Conservation (phyloP, 345 rosid genomes). For the Eucalyptus cladocalyx region DNA sequence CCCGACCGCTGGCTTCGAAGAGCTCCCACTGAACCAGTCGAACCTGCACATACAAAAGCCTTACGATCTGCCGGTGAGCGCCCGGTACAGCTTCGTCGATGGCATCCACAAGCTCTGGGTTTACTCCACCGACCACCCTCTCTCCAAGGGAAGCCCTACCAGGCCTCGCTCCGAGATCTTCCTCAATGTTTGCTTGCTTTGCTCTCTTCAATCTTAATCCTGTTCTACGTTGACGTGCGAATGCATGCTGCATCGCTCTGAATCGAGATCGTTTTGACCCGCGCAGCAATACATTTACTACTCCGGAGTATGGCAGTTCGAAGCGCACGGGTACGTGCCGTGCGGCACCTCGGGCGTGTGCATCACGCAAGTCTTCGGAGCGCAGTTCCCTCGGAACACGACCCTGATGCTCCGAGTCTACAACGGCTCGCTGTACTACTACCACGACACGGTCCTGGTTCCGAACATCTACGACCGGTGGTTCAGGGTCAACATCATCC, state of each 20-base stretch:
- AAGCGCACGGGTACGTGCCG: constrained; percentile 20
- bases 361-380: constrained; percentile 24
- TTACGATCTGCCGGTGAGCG: background rate
- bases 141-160: background rate
- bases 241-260: background rate
- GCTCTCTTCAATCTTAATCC: background rate
- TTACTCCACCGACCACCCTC: constrained; percentile 13
- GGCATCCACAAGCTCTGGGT: constrained; percentile 10
- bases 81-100: background rate
- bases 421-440: constrained; percentile 14
- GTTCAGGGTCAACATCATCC: constrained; percentile 21
- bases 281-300: constrained; percentile 12
- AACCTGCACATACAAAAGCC: constrained; percentile 5
- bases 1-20: background rate
- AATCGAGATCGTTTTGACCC: background rate
- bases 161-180: constrained; percentile 7
- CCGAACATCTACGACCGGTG: constrained; percentile 8
- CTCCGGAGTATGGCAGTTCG: constrained; percentile 27
- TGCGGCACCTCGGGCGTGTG: constrained; percentile 13
- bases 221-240: background rate
- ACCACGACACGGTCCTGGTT: background rate
- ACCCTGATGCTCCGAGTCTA: constrained; percentile 21
- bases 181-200: background rate
- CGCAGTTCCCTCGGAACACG: background rate
- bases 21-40: background rate